Base-by-base conservation (phyloP, 2,329 filamentous ascomycete species). In the Pyrenophora seminiperda region DNA sequence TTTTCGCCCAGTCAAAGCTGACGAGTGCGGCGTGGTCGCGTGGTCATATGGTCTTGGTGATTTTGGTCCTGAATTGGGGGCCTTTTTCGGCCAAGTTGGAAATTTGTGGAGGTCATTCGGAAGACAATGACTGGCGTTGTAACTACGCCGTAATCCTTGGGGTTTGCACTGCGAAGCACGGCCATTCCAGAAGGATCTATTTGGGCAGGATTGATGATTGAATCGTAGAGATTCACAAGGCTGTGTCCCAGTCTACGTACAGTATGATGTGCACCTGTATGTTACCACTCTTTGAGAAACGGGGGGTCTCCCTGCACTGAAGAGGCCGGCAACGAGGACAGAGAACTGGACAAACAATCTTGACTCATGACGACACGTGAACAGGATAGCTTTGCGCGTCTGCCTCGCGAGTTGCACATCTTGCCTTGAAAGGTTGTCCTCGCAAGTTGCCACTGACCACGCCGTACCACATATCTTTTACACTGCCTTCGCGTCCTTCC, bases 21-120 rank as follows among this genome's bases (percentile, higher is more conserved):
- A 41, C 38, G 36, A 54, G 9, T 41, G 47, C 19, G 48, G 36
- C 40, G 24, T 40, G 27, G 24, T 27, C 24, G 24, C 24, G 9
- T 27, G 17, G 38, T 49, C 50, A 56, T 54, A 30, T 37, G 37
- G 30, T 32, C 14, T 41, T 18, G 19, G 37, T 41, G 32, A 42
- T 41, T 41, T 47, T 33, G 17, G 15, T 42, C 24, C 19, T 27
- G 38, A 14, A 32, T 29, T 22, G 38, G 30, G 22, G 29, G 39
- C 42, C 19, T 14, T 29, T 40, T 40, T 29, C n/a, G n/a, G 29
- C 30, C 19, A 27, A 18, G 11, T 7, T 14, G 4, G 14, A 24
- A 24, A 36, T 40, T 18, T 9, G 27, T 13, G 13, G 19, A 29
- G 27, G 34, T 37, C 40, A 42, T 19, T 40, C 29, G 18, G 20